Conservation (phyloP, 441 rosid genomes). For the Aleurites moluccanus region DNA sequence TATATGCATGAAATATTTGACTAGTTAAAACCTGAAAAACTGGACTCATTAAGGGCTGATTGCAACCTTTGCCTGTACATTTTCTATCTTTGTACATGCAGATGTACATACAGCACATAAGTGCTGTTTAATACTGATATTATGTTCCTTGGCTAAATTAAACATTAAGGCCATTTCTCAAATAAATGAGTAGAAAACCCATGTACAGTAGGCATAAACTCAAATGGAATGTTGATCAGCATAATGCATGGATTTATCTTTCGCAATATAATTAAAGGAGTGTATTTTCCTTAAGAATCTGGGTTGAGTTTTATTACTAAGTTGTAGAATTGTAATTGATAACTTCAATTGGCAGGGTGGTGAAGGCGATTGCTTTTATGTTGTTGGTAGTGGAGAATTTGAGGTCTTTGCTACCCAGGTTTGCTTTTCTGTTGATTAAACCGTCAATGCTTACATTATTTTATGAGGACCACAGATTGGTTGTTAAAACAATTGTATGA, state of each 20-base stretch:
- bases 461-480: neutral
- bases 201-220: neutral
- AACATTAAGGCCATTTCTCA: neutral
- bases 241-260: neutral
- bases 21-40: neutral
- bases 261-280: conserved; percentile 1
- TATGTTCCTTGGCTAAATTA: conserved; percentile 16
- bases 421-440: conserved; percentile 25
- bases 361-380: conserved; percentile 98
- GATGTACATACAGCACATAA: neutral
- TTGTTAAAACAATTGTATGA: conserved; percentile 28
- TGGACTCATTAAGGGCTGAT: conserved; percentile 4
- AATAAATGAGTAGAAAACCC: neutral
- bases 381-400: conserved; percentile 97
- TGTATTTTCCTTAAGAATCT: conserved; percentile 1
- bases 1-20: conserved; percentile 6
- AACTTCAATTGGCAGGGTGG: conserved; percentile 73
- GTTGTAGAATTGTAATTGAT: conserved; percentile 20
- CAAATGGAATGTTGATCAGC: neutral
- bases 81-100: conserved; percentile 1
- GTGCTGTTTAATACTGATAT: conserved; percentile 9
- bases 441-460: neutral
- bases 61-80: conserved; percentile 3
- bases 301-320: conserved; percentile 10
- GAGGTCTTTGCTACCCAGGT: conserved; percentile 99